Conservation (phyloP, 2,329 filamentous ascomycete genomes). For the Nothopassalora personata region DNA sequence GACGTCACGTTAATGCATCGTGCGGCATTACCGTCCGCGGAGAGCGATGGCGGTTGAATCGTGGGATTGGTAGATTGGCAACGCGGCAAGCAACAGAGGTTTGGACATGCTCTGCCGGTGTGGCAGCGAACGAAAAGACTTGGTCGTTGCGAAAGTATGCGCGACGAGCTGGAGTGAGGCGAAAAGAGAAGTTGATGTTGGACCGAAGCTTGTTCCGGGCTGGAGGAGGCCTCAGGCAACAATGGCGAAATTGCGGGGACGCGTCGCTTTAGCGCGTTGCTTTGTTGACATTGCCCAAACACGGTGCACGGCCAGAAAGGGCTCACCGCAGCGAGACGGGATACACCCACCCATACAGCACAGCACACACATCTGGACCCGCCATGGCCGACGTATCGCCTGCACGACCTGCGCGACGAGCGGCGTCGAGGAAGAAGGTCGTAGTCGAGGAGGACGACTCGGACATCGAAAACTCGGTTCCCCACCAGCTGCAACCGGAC, state of each 20-base stretch:
- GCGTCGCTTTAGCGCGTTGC: not conserved
- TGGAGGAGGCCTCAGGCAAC: not conserved
- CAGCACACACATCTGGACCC: not conserved
- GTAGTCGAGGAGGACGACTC: constrained; percentile 73
- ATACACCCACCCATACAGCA: constrained; percentile 9
- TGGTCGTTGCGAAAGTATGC: not conserved
- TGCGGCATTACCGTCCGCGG: not conserved
- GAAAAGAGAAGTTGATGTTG: too few species aligned
- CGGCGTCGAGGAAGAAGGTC: constrained; percentile 61
- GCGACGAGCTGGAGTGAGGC: too few species aligned
- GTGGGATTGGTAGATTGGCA: not conserved
- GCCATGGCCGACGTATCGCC: constrained; percentile 27
- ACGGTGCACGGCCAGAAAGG: not conserved
- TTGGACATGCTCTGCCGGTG: not conserved
- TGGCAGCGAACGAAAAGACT: not conserved
- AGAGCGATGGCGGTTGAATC: not conserved
- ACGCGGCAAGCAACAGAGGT: not conserved
- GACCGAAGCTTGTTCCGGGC: not conserved
- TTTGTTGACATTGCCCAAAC: not conserved
- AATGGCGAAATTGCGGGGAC: not conserved
- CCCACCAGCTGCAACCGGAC: constrained; percentile 32
- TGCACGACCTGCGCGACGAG: constrained; percentile 55
- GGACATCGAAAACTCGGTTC: constrained; percentile 55
- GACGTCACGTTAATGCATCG: not conserved
- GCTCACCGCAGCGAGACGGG: not conserved